Evolutionary conservation across 306 rosid genomes (phyloP), one percentile per base, ranked within the genome.

Genomic region (Rosa chinensis): DNA sequence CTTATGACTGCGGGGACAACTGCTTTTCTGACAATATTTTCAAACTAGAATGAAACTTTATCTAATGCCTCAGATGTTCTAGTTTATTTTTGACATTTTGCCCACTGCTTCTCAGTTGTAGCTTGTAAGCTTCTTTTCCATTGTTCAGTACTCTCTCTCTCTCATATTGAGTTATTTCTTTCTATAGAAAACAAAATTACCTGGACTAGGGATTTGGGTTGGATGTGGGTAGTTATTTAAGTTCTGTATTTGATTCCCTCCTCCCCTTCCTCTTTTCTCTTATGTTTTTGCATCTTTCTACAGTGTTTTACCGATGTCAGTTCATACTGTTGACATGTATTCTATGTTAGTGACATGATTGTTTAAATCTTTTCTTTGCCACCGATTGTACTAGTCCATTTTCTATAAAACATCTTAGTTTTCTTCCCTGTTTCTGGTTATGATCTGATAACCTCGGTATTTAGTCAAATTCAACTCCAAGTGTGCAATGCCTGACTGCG

Each of bases 401-500:
- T 66, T 45, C 71, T 37, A 48, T n/a, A 16, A 2, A 17, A 39
- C 2, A 5, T 53, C 23, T 17, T 53, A 1, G 35, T 32, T 32
- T 32, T 32, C 35, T 32, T 2, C 35, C 35, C 35, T 32, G 35
- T 32, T 32, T 32, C 35, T 32, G 35, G 35, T 32, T 32, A 32
- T 32, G 35, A 21, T 53, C 21, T 21, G 35, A 58, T 58, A 21
- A 21, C 9, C 32, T 8, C 5, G 32, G 64, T 58, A 58, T 8
- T 21, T n/a, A 20, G 32, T 58, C 1, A 58, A 58, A 28, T 58
- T 52, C n/a, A 6, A 17, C 11, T 58, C 32, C 35, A 58, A 10
- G 7, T 58, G 64, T 17, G 47, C 10, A 43, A 53, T 58, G 64
- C 64, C 32, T 92, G 18, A 45, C 74, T 50, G 4, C 12, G 55